Evolutionary conservation across 73 alveolate genomes (phyloP).

Genomic region (Blepharisma stoltei): DNA sequence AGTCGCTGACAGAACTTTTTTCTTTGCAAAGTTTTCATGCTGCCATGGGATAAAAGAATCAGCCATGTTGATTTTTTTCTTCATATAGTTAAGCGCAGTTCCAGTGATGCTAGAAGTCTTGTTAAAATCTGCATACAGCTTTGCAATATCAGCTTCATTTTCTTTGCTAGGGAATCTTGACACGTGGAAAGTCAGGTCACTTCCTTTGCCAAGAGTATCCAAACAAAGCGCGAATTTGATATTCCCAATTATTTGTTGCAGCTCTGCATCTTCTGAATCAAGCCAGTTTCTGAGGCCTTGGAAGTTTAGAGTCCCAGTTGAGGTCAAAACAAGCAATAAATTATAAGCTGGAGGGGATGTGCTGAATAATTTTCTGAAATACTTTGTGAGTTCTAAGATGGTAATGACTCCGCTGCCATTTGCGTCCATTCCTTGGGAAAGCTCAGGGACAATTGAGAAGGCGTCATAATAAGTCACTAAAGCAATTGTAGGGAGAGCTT

Average conservation of each 20-base stretch:
- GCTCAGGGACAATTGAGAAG: slow-evolving; percentile 53
- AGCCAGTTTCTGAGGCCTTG: slow-evolving; percentile 57
- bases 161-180: slow-evolving; percentile 59
- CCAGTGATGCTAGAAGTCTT: slow-evolving; percentile 52
- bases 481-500: slow-evolving; percentile 59
- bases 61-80: slow-evolving; percentile 62
- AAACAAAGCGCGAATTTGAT: slow-evolving; percentile 63
- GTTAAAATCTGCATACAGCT: slow-evolving; percentile 54
- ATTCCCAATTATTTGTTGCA: slow-evolving; percentile 49
- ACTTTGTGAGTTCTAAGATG: slow-evolving; percentile 55
- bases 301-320: slow-evolving; percentile 62
- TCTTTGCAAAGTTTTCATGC: slow-evolving; percentile 64
- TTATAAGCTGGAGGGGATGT: slow-evolving; percentile 46
- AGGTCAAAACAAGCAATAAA: slow-evolving; percentile 56
- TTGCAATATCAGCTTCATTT: slow-evolving; percentile 56
- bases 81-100: slow-evolving; percentile 47
- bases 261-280: slow-evolving; percentile 48
- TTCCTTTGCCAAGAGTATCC: slow-evolving; percentile 56
- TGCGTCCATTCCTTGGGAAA: slow-evolving; percentile 58
- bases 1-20: slow-evolving; percentile 64
- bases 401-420: slow-evolving; percentile 73
- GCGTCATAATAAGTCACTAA: slow-evolving; percentile 64
- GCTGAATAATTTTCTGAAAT: slow-evolving; percentile 44
- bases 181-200: slow-evolving; percentile 55
- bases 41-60: slow-evolving; percentile 71